Evolutionary conservation across 1,139 yeast genomes (phyloP).

Genomic region (Hanseniaspora uvarum): DNA sequence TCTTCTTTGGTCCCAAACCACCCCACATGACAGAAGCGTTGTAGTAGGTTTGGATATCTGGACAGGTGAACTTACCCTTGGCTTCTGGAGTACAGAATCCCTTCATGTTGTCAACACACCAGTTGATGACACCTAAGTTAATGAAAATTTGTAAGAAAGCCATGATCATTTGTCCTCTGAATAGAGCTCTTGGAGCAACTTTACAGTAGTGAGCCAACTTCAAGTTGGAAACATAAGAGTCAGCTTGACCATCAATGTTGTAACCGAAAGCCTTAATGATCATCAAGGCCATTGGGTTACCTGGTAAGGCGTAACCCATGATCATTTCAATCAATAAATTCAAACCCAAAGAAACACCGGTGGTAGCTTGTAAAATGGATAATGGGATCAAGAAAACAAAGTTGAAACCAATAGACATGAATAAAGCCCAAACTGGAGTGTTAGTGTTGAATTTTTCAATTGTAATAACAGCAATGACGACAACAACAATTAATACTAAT

Average conservation of each 20-base stretch:
- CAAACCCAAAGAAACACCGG: conserved; percentile 45
- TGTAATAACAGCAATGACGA: conserved; percentile 41
- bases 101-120: conserved; percentile 40
- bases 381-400: conserved; percentile 47
- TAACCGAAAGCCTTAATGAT: conserved; percentile 50
- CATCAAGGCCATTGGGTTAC: conserved; percentile 52
- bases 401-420: conserved; percentile 47
- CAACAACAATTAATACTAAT: conserved; percentile 39
- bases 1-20: conserved; percentile 54
- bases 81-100: conserved; percentile 42
- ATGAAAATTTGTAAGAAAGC: conserved; percentile 39
- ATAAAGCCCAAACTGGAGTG: conserved; percentile 44
- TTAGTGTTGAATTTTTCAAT: conserved; percentile 37
- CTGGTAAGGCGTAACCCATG: conserved; percentile 55
- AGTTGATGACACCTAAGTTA: conserved; percentile 44
- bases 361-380: conserved; percentile 41
- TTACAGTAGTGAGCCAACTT: conserved; percentile 53
- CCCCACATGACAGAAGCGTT: conserved; percentile 52
- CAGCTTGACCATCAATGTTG: conserved; percentile 55
- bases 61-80: conserved; percentile 38
- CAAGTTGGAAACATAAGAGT: conserved; percentile 44
- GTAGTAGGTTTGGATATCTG: conserved; percentile 39
- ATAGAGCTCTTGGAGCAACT: conserved; percentile 52
- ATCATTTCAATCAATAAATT: conserved; percentile 53
- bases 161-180: conserved; percentile 47